Percentiles rank a stretch among this genome's conserved stretches.
phyloP scores from a whole-genome alignment of 306 rosid species.

The Gastrolobium villosum region DNA sequence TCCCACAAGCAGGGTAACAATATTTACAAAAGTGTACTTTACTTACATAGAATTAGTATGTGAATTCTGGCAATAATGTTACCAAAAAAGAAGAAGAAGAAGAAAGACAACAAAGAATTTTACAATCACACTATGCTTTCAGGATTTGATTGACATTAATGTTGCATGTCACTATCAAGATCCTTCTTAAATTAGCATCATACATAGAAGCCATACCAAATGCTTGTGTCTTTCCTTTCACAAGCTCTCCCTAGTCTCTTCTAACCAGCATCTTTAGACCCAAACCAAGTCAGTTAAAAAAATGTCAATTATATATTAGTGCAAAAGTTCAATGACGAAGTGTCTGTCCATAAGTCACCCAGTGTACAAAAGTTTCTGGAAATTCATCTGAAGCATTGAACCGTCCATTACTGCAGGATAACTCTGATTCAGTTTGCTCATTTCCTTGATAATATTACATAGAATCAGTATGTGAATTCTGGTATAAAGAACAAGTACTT shows the following conservation, averaged over 20 bases:
- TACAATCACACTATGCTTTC: constrained; percentile 53
- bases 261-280: constrained; percentile 51
- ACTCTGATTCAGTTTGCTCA: constrained; percentile 58
- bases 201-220: constrained; percentile 33
- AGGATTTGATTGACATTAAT: constrained; percentile 49
- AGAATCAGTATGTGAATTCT: constrained; percentile 25
- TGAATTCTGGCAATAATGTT: constrained; percentile 31
- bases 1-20: constrained; percentile 43
- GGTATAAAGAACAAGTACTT: background rate
- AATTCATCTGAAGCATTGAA: constrained; percentile 73
- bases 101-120: constrained; percentile 41
- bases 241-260: constrained; percentile 54
- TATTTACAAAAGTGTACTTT: constrained; percentile 76
- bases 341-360: constrained; percentile 90
- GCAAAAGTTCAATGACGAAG: constrained; percentile 77
- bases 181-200: constrained; percentile 39
- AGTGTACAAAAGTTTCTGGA: constrained; percentile 81
- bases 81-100: too few species aligned
- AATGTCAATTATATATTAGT: constrained; percentile 48
- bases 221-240: constrained; percentile 42
- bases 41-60: constrained; percentile 36
- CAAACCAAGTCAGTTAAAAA: constrained; percentile 50
- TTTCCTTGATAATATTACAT: constrained; percentile 58
- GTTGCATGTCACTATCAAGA: constrained; percentile 52
- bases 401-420: constrained; percentile 48